Base-by-base conservation (phyloP, 495 filamentous ascomycete species). In the Penicillium maclennaniae region DNA sequence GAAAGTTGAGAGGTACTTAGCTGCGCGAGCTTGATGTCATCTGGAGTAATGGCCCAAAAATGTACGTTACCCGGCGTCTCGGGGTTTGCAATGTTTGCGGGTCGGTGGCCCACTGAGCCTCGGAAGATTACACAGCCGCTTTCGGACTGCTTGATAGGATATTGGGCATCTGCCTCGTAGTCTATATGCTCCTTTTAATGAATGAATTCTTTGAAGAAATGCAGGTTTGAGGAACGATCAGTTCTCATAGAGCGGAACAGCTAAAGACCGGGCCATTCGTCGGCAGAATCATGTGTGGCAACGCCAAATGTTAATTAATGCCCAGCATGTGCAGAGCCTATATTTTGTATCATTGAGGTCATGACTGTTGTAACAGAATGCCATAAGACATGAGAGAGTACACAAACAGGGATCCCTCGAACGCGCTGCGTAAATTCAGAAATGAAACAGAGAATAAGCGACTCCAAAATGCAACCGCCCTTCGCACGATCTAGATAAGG, bases 401-500 rank as follows among this genome's bases (percentile, higher is more conserved):
- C 62, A 59, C 46, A 57, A 65, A 66, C 56, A 62, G 51, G 62
- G 56, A 45, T 62, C 67, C 61, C 60, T 39, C 27, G 53, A 34
- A 34, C 10, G 53, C 51, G 52, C 21, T 45, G 49, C 49, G 37
- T 31, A 39, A 25, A 45, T 45, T 31, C 53, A 53, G 45, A 37
- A 48, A 41, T 19, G 34, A 54, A 45, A 42, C 27, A 16, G 19
- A 45, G 54, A 47, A 59, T 28, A 60, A 39, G 28, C 45, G 37
- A 60, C 42, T 53, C 47, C 52, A 56, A 50, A 44, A 59, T 56
- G 55, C 44, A 61, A 39, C 47, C 37, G 45, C 52, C 20, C 26
- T 47, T 37, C 36, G 16, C 54, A 20, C 17, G 36, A 8, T 36
- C 44, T 83, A 93, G 59, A 93, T 93, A 58, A 93, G 78, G 76